Evolutionary conservation across 2,329 filamentous ascomycete genomes (phyloP).

Genomic region (Fusarium sp.): DNA sequence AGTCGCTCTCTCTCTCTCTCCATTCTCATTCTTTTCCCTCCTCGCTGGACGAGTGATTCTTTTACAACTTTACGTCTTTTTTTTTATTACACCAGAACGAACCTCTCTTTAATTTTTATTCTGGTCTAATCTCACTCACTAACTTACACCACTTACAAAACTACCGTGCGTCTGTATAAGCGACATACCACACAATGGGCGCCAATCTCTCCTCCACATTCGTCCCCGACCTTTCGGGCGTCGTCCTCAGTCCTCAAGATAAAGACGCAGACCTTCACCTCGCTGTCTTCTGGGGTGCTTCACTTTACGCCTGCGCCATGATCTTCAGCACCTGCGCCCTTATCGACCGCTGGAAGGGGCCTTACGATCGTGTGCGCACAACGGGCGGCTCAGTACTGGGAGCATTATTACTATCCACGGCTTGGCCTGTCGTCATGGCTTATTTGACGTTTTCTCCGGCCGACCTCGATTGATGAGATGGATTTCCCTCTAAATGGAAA

Average conservation of each 20-base stretch:
- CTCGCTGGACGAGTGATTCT: constrained; percentile 45
- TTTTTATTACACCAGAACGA: constrained; percentile 6
- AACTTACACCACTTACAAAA: background rate
- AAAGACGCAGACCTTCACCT: constrained; percentile 49
- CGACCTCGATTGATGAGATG: background rate
- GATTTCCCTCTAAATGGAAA: background rate
- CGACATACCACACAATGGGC: constrained; percentile 51
- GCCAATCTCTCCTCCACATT: constrained; percentile 56
- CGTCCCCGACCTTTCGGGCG: constrained; percentile 54
- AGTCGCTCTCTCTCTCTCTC: background rate
- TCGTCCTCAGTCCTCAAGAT: constrained; percentile 51
- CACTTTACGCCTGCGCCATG: constrained; percentile 56
- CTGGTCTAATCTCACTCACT: background rate
- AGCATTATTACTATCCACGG: constrained; percentile 51
- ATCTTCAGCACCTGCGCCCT: constrained; percentile 58
- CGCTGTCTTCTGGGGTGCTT: constrained; percentile 52
- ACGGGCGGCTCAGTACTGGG: constrained; percentile 48
- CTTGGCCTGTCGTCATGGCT: constrained; percentile 54
- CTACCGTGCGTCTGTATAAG: background rate
- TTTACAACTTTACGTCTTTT: background rate
- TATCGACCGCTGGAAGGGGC: constrained; percentile 58
- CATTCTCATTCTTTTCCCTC: constrained; percentile 28
- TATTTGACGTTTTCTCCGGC: constrained; percentile 49
- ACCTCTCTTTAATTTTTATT: constrained; percentile 10
- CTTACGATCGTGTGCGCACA: constrained; percentile 51